Conservation (phyloP, 768 basidiomycete species). For the Amanita pseudoporphyria region DNA sequence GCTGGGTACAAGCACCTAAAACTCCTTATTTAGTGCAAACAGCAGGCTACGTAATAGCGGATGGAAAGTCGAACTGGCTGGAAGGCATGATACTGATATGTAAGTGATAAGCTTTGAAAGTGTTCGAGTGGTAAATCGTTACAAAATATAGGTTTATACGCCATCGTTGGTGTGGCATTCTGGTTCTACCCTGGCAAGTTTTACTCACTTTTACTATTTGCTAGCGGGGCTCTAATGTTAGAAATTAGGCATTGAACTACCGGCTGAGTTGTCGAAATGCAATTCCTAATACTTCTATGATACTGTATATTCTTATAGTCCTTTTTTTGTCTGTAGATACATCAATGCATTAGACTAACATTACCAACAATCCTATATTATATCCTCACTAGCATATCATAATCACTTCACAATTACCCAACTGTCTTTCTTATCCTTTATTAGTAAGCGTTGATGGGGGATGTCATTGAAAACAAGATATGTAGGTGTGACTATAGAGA, state of each 20-base stretch:
- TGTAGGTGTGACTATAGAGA: neutral
- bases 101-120: constrained; percentile 16
- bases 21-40: constrained; percentile 44
- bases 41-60: constrained; percentile 78
- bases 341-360: neutral
- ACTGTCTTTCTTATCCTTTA: neutral
- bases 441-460: neutral
- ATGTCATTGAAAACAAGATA: neutral
- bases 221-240: neutral
- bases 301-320: neutral
- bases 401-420: neutral
- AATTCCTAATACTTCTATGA: neutral
- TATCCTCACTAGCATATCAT: neutral
- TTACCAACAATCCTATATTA: neutral
- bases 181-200: constrained; percentile 53
- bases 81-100: constrained; percentile 78
- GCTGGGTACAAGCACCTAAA: neutral
- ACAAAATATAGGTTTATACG: constrained; percentile 43
- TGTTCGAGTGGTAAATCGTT: neutral
- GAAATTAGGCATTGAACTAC: neutral
- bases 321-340: neutral
- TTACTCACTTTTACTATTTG: neutral
- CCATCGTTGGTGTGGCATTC: constrained; percentile 64
- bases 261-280: neutral
- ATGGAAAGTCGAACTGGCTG: constrained; percentile 89